Evolutionary conservation across 1,139 yeast genomes (phyloP), one percentile per base, ranked within the genome.

Genomic region (Groenewaldozyma auringiensis): DNA sequence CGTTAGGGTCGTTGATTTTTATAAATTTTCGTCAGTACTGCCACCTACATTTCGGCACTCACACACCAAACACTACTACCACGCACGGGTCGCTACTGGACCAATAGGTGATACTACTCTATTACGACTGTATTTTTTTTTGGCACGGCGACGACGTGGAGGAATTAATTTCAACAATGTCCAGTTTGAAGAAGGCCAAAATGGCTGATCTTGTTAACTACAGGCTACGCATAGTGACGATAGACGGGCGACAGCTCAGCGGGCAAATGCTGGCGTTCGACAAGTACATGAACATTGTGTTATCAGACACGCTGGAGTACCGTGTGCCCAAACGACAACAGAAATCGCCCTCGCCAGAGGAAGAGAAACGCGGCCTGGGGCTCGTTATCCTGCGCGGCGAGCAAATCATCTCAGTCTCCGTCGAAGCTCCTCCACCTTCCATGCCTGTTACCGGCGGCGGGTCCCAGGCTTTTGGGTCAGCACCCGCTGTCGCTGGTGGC

Each of bases 221-320:
- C 66, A 73, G 88, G 51, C 77, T 92, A 45, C 75, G 83, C 48
- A 83, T 88, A 29, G 73, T 81, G 35, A 77, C 94, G 1, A 64
- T 78, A 21, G 96, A 89, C 65, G 81, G 83, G 11, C 73, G 95
- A 42, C 80, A 78, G 44, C 78, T 84, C 54, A 71, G 81, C 9
- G 98, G 98, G 1, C 81, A 82, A 50, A 71, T 92, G 46, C 67
- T 89, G 52, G 92, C 97, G 2, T 92, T 87, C 61, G 97, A 92
- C 64, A 82, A 82, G 51, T 63, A 83, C 62, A 81, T 89, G 81
- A 92, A 92, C 63, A 63, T 92, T 39, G 96, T 92, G 14, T 68
- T 92, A 37, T 75, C 85, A 14, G 95, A 89, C 53, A 78, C 95
- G 40, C 89, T 85, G 57, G 98, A 92, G 60, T 79, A 79, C 57